Percentiles rank a stretch among this genome's conserved stretches.
Conservation (phyloP, 179 eudicot species). For the Drosera spatulata region DNA sequence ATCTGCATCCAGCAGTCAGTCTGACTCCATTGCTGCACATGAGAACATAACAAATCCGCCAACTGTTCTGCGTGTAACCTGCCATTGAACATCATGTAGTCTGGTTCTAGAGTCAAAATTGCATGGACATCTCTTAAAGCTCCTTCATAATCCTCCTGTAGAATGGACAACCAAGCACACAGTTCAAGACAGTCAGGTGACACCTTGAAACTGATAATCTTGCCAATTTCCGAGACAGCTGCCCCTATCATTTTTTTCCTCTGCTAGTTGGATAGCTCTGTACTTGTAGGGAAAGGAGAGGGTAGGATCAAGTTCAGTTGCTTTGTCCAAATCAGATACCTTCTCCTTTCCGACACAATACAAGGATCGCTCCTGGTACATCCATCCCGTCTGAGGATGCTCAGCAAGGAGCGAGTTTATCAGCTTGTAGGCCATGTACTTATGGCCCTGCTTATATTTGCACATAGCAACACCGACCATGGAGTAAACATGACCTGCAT, state of each 20-base stretch:
- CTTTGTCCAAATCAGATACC: constrained; percentile 54
- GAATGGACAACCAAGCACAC: constrained; percentile 73
- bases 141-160: constrained; percentile 54
- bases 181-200: constrained; percentile 80
- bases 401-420: constrained; percentile 52
- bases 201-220: constrained; percentile 54
- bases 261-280: constrained; percentile 46
- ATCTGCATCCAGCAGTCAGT: constrained; percentile 90
- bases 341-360: constrained; percentile 68
- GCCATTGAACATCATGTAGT: constrained; percentile 71
- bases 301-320: constrained; percentile 69
- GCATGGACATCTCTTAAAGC: constrained; percentile 67
- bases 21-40: constrained; percentile 58
- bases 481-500: constrained; percentile 69
- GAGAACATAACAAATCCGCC: constrained; percentile 48
- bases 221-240: constrained; percentile 58
- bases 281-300: constrained; percentile 72
- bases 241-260: constrained; percentile 35
- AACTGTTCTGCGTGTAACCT: constrained; percentile 52
- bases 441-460: constrained; percentile 75
- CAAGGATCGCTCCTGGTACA: constrained; percentile 76
- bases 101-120: constrained; percentile 54
- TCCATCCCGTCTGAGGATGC: constrained; percentile 67
- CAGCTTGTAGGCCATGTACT: constrained; percentile 60
- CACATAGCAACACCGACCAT: constrained; percentile 66